These are phyloP conservation scores for Melastoma malabathricum DNA, from an alignment of 345 rosid genomes.

Conservation along the genomic window DNA sequence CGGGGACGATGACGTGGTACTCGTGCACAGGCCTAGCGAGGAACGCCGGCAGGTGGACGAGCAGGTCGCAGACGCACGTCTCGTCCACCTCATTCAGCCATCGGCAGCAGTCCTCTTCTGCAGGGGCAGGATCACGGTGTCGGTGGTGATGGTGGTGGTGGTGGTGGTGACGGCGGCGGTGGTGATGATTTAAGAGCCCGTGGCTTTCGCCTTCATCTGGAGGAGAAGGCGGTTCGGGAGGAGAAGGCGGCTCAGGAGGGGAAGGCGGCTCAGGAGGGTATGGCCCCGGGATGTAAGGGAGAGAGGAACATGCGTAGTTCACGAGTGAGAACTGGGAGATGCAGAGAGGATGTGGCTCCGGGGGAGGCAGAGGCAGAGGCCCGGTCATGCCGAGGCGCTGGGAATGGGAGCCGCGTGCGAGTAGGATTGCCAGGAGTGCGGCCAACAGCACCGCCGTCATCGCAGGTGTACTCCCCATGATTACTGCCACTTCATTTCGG, in stretches of 20 bases:
- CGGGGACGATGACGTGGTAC: slow-evolving; percentile 38
- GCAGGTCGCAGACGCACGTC: slow-evolving; percentile 66
- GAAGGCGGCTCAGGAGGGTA: slow-evolving; percentile 11
- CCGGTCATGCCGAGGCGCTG: neutral
- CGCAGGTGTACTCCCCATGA: slow-evolving; percentile 10
- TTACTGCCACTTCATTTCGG: too few relatives aligned
- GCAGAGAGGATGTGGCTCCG: slow-evolving; percentile 53
- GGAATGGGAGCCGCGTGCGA: slow-evolving; percentile 1
- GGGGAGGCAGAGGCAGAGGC: slow-evolving; percentile 6
- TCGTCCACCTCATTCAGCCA: slow-evolving; percentile 61
- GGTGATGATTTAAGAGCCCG: neutral
- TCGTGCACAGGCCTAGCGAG: slow-evolving; percentile 51
- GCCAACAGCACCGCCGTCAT: slow-evolving; percentile 3
- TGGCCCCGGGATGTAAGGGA: slow-evolving; percentile 22
- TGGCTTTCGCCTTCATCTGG: slow-evolving; percentile 7
- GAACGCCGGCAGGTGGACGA: slow-evolving; percentile 60
- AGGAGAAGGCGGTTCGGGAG: slow-evolving; percentile 7
- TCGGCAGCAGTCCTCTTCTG: slow-evolving; percentile 48
- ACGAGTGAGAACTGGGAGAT: slow-evolving; percentile 50
- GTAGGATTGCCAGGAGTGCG: neutral
- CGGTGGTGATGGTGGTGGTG: slow-evolving; percentile 3
- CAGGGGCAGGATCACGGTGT: slow-evolving; percentile 1
- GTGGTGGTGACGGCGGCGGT: slow-evolving; percentile 5
- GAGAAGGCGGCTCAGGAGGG: slow-evolving; percentile 7
- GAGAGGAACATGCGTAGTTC: slow-evolving; percentile 46